Base-by-base conservation (phyloP, 1,139 yeast species). In the Chernovozyma sophiae-reginae region DNA sequence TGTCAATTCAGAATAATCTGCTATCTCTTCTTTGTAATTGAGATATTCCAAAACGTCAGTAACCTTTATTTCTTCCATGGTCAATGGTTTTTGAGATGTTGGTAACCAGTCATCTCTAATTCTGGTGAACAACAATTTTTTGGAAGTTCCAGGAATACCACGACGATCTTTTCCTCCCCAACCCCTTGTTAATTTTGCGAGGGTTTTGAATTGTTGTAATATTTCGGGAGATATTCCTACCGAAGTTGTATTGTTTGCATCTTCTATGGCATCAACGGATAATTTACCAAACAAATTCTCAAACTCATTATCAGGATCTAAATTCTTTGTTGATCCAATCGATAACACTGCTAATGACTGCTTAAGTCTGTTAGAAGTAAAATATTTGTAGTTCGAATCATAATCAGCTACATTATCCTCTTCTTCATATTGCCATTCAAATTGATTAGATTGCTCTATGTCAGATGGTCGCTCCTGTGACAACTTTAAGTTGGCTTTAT, bases 81-180 rank as follows among this genome's bases (percentile, higher is more conserved):
- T 55, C 33, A 86, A 55, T 5, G 85, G 84, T 42, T 81, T 81
- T 40, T 73, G 71, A 15, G 75, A 63, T 0, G 87, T 77, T 1
- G 95, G 95, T 14, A 86, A 58, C 85, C 92, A 86, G 53, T 85
- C 94, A 44, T 85, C 90, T 53, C 83, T 75, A 30, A 87, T 78
- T 49, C 81, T 79, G 0, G 95, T 81, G 41, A 87, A 66, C 10
- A 77, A 66, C 35, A 86, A 60, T 47, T 82, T 82, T 44, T 89
- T 69, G 0, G 80, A 60, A 0, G 86, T 76, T 7, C 94, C 94
- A 0, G 95, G 90, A 4, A 85, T 76, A 11, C 79, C 65, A 35
- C 83, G 61, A 40, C 81, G 77, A 52, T 86, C 95, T 46, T 78
- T 76, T 0, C 95, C 95, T 34, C 89, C 82, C 94, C 95, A 86